These are phyloP conservation scores for Tolypocladium endophyticum DNA, from an alignment of 2,329 filamentous ascomycete genomes.

Conservation along the genomic window DNA sequence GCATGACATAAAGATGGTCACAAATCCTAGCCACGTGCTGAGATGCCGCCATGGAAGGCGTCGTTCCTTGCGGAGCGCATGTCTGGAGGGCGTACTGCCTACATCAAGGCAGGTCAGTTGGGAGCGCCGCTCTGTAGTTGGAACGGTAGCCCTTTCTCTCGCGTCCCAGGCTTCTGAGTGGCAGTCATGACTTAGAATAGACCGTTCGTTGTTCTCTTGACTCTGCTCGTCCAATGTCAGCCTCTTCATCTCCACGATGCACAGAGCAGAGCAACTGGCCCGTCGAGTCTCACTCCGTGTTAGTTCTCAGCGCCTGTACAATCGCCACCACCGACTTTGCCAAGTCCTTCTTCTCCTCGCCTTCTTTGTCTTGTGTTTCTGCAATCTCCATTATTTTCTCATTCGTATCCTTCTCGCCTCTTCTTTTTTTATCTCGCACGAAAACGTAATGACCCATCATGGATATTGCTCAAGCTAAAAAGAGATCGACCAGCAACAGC, in stretches of 20 bases:
- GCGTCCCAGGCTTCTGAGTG: background rate
- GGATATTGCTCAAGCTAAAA: conserved; percentile 15
- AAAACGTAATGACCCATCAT: conserved; percentile 10
- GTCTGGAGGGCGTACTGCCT: background rate
- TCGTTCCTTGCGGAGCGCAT: background rate
- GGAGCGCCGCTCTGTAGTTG: background rate
- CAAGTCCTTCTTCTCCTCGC: background rate
- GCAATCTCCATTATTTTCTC: background rate
- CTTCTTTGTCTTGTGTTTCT: conserved; percentile 1
- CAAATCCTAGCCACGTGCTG: background rate
- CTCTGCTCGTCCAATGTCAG: background rate
- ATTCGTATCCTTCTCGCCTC: conserved; percentile 2
- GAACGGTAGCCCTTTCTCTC: background rate
- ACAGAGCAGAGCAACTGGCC: background rate
- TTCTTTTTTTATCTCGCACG: background rate
- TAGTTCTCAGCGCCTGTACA: background rate
- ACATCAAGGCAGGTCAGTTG: background rate
- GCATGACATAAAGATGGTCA: background rate
- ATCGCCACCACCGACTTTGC: background rate
- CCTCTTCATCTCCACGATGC: background rate
- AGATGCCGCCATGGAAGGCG: background rate
- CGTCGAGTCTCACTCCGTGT: background rate
- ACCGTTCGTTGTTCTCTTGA: background rate
- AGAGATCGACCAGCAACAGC: conserved; percentile 28
- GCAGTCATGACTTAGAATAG: background rate